Percentiles rank a stretch among this genome's conserved stretches.
Evolutionary conservation across 2,329 filamentous ascomycete species (phyloP).

Genomic region (Cytospora leucostoma): DNA sequence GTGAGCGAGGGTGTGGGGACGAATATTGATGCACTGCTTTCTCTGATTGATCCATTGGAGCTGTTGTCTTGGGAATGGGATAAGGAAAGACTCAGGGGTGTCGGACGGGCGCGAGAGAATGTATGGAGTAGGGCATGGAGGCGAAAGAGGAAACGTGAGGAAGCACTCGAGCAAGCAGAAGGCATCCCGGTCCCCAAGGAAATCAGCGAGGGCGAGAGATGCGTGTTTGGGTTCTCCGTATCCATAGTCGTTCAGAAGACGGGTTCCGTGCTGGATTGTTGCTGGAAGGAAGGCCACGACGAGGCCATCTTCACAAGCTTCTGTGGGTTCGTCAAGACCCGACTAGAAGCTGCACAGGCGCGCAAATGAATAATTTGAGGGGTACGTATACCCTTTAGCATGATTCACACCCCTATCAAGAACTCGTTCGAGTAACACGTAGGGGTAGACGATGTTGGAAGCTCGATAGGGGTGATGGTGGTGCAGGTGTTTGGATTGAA

Average conservation of each 20-base stretch:
- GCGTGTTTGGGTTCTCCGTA: conserved; percentile 61
- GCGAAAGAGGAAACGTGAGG: conserved; percentile 52
- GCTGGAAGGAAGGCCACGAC: conserved; percentile 78
- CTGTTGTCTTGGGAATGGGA: conserved; percentile 67
- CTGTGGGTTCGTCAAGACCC: conserved; percentile 72
- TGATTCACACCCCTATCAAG: neutral
- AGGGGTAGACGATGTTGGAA: no score
- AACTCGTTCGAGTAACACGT: neutral
- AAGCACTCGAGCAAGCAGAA: conserved; percentile 38
- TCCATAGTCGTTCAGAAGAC: conserved; percentile 44
- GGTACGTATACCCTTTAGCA: neutral
- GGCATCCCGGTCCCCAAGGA: conserved; percentile 16
- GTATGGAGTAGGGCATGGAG: conserved; percentile 79
- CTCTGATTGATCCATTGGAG: conserved; percentile 56
- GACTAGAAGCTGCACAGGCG: conserved; percentile 35
- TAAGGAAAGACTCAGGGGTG: conserved; percentile 51
- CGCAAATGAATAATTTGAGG: neutral
- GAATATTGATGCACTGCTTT: conserved; percentile 41
- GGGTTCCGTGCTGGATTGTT: conserved; percentile 52
- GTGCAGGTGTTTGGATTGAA: no score
- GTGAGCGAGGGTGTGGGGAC: conserved; percentile 43
- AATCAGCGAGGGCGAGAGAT: conserved; percentile 37
- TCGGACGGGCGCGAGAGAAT: conserved; percentile 66
- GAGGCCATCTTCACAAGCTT: conserved; percentile 82
- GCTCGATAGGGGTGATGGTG: no score